Percentiles rank a stretch among this genome's conserved stretches.
Evolutionary conservation across 495 filamentous ascomycete species (phyloP).

Genomic region (Pyrenula massariospora): DNA sequence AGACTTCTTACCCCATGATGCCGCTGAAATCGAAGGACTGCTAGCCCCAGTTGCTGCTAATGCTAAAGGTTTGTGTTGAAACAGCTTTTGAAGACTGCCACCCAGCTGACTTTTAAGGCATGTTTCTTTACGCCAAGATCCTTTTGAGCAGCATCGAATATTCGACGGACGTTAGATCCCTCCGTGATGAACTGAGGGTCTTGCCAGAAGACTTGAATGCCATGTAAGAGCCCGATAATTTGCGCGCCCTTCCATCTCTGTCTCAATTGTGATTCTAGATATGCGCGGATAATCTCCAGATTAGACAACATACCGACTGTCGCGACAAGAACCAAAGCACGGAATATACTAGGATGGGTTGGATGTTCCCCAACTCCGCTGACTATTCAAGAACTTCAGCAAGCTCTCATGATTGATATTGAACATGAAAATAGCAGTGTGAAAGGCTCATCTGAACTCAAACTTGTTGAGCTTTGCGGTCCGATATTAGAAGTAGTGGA

Average conservation of each 20-base stretch:
- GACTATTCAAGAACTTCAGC: constrained; percentile 15
- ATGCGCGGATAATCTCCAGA: constrained; percentile 8
- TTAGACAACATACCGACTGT: constrained; percentile 4
- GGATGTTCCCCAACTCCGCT: constrained; percentile 11
- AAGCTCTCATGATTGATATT: constrained; percentile 11
- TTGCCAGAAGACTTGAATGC: constrained; percentile 14
- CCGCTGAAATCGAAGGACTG: constrained; percentile 4
- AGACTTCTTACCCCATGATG: background rate
- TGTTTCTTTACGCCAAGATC: constrained; percentile 15
- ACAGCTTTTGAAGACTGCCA: background rate
- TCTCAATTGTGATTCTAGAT: constrained; percentile 4
- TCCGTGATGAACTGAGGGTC: constrained; percentile 10
- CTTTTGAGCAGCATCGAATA: constrained; percentile 8
- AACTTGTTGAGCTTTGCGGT: constrained; percentile 6
- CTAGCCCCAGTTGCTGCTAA: constrained; percentile 8
- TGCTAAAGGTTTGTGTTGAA: constrained; percentile 12
- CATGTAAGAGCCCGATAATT: constrained; percentile 6
- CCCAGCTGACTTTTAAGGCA: constrained; percentile 7
- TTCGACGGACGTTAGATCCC: constrained; percentile 4
- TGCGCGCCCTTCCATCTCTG: background rate
- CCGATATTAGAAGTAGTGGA: constrained; percentile 15
- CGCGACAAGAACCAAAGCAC: constrained; percentile 8
- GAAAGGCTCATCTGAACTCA: constrained; percentile 5
- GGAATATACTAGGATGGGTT: constrained; percentile 17
- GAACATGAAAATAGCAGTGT: constrained; percentile 5